These are phyloP conservation scores for Dactylorhiza incarnata DNA, from an alignment of 106 monocot species.

Conservation along the genomic window DNA sequence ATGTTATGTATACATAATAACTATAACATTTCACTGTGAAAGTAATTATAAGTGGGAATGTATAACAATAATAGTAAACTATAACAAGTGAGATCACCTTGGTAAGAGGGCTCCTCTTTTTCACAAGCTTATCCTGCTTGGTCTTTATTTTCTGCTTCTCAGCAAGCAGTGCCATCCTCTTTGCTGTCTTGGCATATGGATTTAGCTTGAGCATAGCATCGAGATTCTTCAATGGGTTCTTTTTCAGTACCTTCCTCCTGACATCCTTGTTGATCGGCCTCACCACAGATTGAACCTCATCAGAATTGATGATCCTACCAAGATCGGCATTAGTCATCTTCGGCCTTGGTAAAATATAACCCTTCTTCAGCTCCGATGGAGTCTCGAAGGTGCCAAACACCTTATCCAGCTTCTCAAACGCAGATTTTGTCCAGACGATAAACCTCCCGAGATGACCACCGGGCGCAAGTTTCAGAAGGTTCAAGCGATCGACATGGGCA, in stretches of 20 bases:
- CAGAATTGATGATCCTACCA: slow-evolving; percentile 67
- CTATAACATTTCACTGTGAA: no score
- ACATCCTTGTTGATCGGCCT: slow-evolving; percentile 55
- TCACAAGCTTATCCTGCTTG: slow-evolving; percentile 56
- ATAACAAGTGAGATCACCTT: slow-evolving; percentile 25
- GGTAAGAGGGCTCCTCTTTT: slow-evolving; percentile 41
- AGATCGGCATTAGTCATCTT: slow-evolving; percentile 72
- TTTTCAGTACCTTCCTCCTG: slow-evolving; percentile 46
- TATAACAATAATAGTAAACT: no score
- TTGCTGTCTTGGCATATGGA: slow-evolving; percentile 28
- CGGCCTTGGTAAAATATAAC: slow-evolving; percentile 59
- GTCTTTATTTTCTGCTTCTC: slow-evolving; percentile 58
- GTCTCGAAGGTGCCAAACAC: slow-evolving; percentile 73
- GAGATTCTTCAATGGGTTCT: slow-evolving; percentile 58
- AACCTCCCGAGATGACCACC: slow-evolving; percentile 74
- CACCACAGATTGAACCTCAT: slow-evolving; percentile 69
- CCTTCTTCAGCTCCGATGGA: slow-evolving; percentile 59
- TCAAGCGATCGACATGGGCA: slow-evolving; percentile 78
- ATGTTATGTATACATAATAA: no score
- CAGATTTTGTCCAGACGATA: slow-evolving; percentile 79
- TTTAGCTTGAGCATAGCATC: slow-evolving; percentile 49
- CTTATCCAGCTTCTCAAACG: slow-evolving; percentile 73
- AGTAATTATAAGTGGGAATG: no score
- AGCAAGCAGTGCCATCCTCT: slow-evolving; percentile 37
- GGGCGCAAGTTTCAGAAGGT: slow-evolving; percentile 18